Evolutionary conservation across 2,329 filamentous ascomycete genomes (phyloP).

Genomic region (Corinectria fuckeliana): DNA sequence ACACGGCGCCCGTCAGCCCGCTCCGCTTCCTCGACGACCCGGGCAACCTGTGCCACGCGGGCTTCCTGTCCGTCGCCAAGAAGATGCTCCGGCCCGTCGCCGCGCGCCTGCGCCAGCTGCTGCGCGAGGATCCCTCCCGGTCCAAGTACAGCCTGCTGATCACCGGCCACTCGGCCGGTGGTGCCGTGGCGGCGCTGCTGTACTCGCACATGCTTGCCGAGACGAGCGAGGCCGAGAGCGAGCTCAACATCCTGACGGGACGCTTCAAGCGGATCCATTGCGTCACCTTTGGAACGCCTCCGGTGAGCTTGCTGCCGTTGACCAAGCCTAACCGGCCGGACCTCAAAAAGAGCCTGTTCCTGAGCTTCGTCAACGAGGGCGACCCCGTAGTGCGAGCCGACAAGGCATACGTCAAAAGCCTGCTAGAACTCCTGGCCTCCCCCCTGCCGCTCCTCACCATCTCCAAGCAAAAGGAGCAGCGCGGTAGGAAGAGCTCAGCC

Average conservation of each 20-base stretch:
- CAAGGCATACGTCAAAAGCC: constrained; percentile 73
- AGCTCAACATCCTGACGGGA: constrained; percentile 71
- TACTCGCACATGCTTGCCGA: constrained; percentile 81
- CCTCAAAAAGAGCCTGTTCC: constrained; percentile 73
- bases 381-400: constrained; percentile 82
- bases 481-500: constrained; percentile 26
- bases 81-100: constrained; percentile 79
- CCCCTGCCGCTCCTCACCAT: constrained; percentile 55
- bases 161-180: constrained; percentile 86
- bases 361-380: constrained; percentile 84
- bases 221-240: constrained; percentile 61
- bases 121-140: constrained; percentile 74
- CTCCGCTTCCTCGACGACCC: constrained; percentile 76
- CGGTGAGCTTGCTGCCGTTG: constrained; percentile 74
- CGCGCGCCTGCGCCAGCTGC: constrained; percentile 68
- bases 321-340: constrained; percentile 58
- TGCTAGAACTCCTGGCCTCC: constrained; percentile 73
- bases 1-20: constrained; percentile 70
- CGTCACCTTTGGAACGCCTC: constrained; percentile 84
- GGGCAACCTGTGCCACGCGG: constrained; percentile 79
- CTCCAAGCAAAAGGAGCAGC: constrained; percentile 22
- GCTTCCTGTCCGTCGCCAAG: constrained; percentile 77
- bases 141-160: constrained; percentile 75
- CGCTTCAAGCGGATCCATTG: constrained; percentile 84
- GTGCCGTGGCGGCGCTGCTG: constrained; percentile 79